Evolutionary conservation across 441 rosid species (phyloP), one percentile per base, ranked within the genome.

Genomic region (Manihot esculenta): DNA sequence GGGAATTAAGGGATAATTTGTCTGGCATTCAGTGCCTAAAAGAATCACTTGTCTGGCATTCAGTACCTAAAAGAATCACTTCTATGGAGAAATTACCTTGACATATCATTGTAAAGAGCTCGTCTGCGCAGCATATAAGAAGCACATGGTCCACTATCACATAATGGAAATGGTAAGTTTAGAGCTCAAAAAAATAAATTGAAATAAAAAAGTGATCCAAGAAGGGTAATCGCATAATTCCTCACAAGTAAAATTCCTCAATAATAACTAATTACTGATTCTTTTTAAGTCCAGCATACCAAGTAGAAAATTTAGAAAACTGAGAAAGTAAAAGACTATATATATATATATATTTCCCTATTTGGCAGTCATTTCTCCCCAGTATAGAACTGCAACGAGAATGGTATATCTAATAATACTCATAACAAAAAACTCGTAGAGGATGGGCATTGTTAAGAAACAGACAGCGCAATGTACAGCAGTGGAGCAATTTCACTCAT

Each of bases 91-190:
- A 23, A 47, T 30, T 81, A 89, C 97, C 98, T 92, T 42, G 94
- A 82, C 97, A 93, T 89, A 76, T 93, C 96, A 84, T 91, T 79
- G 83, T 91, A 93, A 64, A 93, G 88, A 2, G 97, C 94, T 79
- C 98, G 81, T 81, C 77, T 91, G 24, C 98, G 91, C 73, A 93
- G 89, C 74, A 91, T 8, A 87, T 93, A 93, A 10, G 98, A 93
- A 58, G 78, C 89, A 78, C 97, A 91, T 6, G 98, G 97, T 33
- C 82, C 96, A 74, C 98, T 91, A 62, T 74, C 70, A 64, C 61
- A 57, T 54, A 66, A 49, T 27, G 54, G 47, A 26, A 63, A 51
- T 8, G 15, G 50, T 13, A 45, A 10, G 1, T 1, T 45, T 18
- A 21, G 27, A 5, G 23, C 15, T 30, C 4, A 17, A 55, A 3